phyloP scores from a whole-genome alignment of 192 early-diverging fungal genomes.

The Dissophora globulifera region DNA sequence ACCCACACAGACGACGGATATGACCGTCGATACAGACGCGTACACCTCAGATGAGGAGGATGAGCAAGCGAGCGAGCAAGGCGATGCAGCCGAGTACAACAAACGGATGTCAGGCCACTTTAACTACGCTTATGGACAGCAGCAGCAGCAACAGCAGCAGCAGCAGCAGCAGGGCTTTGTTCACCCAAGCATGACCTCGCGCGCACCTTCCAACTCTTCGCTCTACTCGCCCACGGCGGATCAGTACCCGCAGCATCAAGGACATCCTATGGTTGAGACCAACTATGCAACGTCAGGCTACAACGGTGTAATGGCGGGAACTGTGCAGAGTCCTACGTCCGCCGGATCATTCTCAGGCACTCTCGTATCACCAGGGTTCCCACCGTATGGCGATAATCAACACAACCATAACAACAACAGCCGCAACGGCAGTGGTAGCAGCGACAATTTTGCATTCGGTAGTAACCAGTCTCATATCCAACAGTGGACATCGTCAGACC shows the following conservation, averaged over 20 bases:
- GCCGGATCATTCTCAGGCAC: background rate
- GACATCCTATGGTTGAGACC: background rate
- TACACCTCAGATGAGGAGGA: constrained; percentile 22
- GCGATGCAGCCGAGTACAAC: background rate
- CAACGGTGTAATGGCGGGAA: background rate
- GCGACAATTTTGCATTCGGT: background rate
- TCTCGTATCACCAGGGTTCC: background rate
- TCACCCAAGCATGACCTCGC: constrained; percentile 21
- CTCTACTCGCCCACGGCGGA: constrained; percentile 1
- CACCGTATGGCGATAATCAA: background rate
- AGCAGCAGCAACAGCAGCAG: constrained; percentile 13
- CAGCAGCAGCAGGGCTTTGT: constrained; percentile 1
- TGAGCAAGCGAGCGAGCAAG: constrained; percentile 11
- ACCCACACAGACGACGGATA: constrained; percentile 13
- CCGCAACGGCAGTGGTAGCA: too few relatives aligned
- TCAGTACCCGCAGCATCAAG: constrained; percentile 20
- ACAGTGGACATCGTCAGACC: constrained; percentile 5
- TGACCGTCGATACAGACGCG: constrained; percentile 7
- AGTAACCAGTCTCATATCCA: constrained; percentile 4
- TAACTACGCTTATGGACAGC: background rate
- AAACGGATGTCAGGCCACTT: constrained; percentile 21
- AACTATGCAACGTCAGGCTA: constrained; percentile 2
- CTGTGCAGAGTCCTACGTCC: constrained; percentile 7
- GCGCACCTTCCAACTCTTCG: constrained; percentile 1
- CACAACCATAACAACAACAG: too few relatives aligned